phyloP scores from a whole-genome alignment of 805 yeast species.

The Candida gorgasii region DNA sequence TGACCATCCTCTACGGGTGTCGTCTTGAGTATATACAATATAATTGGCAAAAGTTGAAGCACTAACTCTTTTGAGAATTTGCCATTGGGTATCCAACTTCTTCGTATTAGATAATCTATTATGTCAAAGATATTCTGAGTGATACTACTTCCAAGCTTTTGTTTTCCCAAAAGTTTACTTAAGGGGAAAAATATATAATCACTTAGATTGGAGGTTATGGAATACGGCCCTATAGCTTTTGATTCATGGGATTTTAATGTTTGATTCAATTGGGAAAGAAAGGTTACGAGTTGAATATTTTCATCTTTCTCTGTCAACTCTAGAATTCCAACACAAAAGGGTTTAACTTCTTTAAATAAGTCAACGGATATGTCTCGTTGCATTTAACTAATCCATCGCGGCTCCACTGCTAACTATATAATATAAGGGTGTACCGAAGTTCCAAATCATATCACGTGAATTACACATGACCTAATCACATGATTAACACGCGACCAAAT shows the following conservation, averaged over 20 bases:
- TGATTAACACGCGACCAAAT: not conserved
- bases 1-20: not conserved
- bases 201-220: constrained; percentile 32
- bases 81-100: constrained; percentile 30
- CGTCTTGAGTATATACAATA: constrained; percentile 15
- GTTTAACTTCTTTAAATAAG: constrained; percentile 3
- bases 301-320: constrained; percentile 8
- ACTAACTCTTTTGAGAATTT: constrained; percentile 22
- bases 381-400: not conserved
- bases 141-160: constrained; percentile 21
- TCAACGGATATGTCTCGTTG: constrained; percentile 3
- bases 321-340: constrained; percentile 1
- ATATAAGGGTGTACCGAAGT: constrained; percentile 1
- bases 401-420: not conserved
- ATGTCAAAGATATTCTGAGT: constrained; percentile 26
- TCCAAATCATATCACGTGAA: not conserved
- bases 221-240: constrained; percentile 17
- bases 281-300: constrained; percentile 6
- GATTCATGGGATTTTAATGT: constrained; percentile 19
- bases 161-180: constrained; percentile 31
- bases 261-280: constrained; percentile 9
- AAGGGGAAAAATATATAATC: constrained; percentile 45
- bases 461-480: not conserved
- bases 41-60: constrained; percentile 39
- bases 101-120: constrained; percentile 26